A percentile compares a stretch with the other conserved stretches of the same genome.
phyloP scores from a whole-genome alignment of 2,329 filamentous ascomycete species.

The Ceratocystis ficicola region DNA sequence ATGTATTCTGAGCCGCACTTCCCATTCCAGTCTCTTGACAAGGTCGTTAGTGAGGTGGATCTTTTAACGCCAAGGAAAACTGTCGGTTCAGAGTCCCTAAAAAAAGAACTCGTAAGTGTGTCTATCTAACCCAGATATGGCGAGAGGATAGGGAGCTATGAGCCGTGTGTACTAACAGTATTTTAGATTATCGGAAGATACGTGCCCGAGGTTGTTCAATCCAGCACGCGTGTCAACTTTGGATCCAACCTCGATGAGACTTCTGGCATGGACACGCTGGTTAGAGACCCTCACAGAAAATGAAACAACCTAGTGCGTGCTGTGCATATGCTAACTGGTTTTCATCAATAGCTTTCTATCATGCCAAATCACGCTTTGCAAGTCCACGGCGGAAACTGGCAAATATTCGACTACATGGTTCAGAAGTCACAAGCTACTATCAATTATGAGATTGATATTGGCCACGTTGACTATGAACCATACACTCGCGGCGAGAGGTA shows the following conservation, averaged over 20 bases:
- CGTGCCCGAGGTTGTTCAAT: conserved; percentile 72
- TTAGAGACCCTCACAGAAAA: conserved; percentile 25
- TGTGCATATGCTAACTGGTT: not conserved
- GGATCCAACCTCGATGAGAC: conserved; percentile 77
- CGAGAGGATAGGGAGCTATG: too few relatives aligned
- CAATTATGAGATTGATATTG: conserved; percentile 55
- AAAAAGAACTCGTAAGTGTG: conserved; percentile 43
- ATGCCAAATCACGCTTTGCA: conserved; percentile 72
- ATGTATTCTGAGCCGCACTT: conserved; percentile 76
- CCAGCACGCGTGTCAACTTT: conserved; percentile 87
- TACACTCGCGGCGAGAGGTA: not conserved
- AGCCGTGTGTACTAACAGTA: not conserved
- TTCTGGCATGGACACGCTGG: conserved; percentile 80
- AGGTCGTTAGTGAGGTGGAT: conserved; percentile 54
- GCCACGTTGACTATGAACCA: conserved; percentile 35
- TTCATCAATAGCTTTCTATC: conserved; percentile 54
- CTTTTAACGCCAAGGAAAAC: conserved; percentile 53
- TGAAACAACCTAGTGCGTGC: not conserved
- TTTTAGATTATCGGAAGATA: conserved; percentile 51
- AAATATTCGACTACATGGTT: conserved; percentile 79
- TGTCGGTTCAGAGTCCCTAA: conserved; percentile 63
- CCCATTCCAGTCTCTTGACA: conserved; percentile 66
- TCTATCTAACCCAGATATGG: not conserved
- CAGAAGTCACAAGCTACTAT: conserved; percentile 49
- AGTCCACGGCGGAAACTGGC: conserved; percentile 81